A percentile compares a stretch with the other conserved stretches of the same genome.
These are phyloP conservation scores for Escovopsis sp. DNA, from an alignment of 2,329 filamentous ascomycete species.

Conservation along the genomic window DNA sequence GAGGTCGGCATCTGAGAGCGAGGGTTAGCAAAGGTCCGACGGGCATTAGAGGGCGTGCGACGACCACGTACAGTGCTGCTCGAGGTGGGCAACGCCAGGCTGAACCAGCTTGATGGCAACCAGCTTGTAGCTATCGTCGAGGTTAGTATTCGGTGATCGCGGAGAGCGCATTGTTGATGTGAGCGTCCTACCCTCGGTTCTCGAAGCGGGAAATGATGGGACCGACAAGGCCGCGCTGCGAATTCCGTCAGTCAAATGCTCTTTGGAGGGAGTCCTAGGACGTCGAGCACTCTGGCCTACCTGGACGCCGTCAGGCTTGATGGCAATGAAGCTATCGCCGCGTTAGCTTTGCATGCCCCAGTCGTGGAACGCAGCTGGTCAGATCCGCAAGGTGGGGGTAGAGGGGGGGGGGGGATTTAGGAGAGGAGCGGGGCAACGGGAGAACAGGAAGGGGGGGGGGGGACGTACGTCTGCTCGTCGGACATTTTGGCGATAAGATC, in stretches of 20 bases:
- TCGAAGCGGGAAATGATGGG: conserved; percentile 98
- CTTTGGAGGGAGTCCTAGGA: neutral
- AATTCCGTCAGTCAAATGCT: conserved; percentile 9
- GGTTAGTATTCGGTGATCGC: neutral
- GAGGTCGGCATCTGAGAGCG: conserved; percentile 58
- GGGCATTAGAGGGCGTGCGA: neutral
- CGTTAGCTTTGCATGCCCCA: conserved; percentile 9
- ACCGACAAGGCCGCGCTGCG: conserved; percentile 86
- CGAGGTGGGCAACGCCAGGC: conserved; percentile 85
- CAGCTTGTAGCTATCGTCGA: conserved; percentile 70
- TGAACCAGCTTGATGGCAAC: conserved; percentile 90
- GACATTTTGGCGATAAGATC: conserved; percentile 39
- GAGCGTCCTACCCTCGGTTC: conserved; percentile 61
- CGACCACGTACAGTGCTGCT: conserved; percentile 65
- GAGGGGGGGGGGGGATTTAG: conserved; percentile 10
- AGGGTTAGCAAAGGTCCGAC: neutral
- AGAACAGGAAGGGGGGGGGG: conserved; percentile 12
- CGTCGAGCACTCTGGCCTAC: conserved; percentile 32
- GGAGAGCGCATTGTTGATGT: neutral
- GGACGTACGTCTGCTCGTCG: conserved; percentile 68
- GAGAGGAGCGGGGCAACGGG: no score
- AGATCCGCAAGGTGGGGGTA: conserved; percentile 4
- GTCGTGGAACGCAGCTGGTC: no score
- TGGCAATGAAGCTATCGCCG: conserved; percentile 81
- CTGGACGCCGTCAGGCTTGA: conserved; percentile 99